Conservation (phyloP, 495 filamentous ascomycete species). For the Lophiotrema nucula region DNA sequence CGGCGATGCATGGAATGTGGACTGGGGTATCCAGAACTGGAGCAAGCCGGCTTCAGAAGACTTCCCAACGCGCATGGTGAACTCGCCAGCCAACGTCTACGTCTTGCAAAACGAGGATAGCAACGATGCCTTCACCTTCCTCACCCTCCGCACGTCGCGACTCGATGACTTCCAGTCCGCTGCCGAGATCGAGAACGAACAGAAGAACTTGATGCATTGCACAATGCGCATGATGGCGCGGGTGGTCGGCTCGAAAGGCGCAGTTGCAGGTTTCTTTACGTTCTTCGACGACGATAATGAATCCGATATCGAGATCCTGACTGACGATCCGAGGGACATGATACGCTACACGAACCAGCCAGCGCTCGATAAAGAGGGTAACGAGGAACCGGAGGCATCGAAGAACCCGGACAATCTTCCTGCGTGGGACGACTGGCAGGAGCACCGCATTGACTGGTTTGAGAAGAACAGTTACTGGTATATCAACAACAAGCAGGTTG, state of each 20-base stretch:
- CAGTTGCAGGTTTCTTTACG: constrained; percentile 42
- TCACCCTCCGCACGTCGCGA: constrained; percentile 62
- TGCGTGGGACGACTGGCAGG: constrained; percentile 67
- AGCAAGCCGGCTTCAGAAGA: constrained; percentile 47
- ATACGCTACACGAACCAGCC: constrained; percentile 71
- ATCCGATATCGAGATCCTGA: constrained; percentile 38
- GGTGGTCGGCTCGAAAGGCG: constrained; percentile 38
- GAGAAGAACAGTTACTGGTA: constrained; percentile 63
- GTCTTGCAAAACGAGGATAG: constrained; percentile 40
- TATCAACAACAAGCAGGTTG: constrained; percentile 57
- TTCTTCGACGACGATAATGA: constrained; percentile 41
- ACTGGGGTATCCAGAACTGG: constrained; percentile 64
- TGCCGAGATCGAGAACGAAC: constrained; percentile 62
- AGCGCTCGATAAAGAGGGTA: constrained; percentile 43
- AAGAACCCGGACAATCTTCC: constrained; percentile 46
- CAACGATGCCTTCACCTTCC: constrained; percentile 48
- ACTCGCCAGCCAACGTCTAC: constrained; percentile 67
- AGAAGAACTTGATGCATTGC: constrained; percentile 55
- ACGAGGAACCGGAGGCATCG: constrained; percentile 44
- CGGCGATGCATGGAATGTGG: constrained; percentile 42
- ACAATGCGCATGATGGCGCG: constrained; percentile 61
- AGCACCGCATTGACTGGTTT: constrained; percentile 72
- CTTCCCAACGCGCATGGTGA: constrained; percentile 55
- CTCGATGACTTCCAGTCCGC: constrained; percentile 57
- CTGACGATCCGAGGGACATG: constrained; percentile 19